These are phyloP conservation scores for Fonsecaea erecta DNA, from an alignment of 2,329 filamentous ascomycete genomes.

Conservation along the genomic window DNA sequence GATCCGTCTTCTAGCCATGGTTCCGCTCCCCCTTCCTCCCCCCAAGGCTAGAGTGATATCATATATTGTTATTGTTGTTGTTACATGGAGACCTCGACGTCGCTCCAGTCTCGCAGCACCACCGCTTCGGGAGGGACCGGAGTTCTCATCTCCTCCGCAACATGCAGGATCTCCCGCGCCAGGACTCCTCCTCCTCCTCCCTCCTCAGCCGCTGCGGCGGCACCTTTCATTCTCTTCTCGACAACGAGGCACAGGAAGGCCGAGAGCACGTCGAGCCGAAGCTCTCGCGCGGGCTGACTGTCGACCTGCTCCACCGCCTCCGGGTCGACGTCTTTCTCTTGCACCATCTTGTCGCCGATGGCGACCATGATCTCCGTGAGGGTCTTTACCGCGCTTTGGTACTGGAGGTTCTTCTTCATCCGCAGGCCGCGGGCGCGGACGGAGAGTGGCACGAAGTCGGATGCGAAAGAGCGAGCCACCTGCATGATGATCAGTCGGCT, in stretches of 20 bases:
- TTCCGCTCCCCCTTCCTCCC: neutral
- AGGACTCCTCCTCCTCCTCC: conserved; percentile 30
- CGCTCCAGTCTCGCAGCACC: conserved; percentile 24
- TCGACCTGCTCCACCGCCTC: conserved; percentile 43
- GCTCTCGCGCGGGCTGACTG: conserved; percentile 39
- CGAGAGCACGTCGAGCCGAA: conserved; percentile 51
- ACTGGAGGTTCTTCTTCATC: conserved; percentile 33
- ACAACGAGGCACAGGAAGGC: conserved; percentile 49
- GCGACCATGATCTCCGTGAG: conserved; percentile 54
- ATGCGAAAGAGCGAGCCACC: conserved; percentile 51
- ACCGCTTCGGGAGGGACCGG: conserved; percentile 28
- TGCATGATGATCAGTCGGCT: conserved; percentile 56
- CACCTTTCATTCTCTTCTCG: conserved; percentile 41
- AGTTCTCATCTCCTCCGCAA: conserved; percentile 46
- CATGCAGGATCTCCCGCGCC: conserved; percentile 42
- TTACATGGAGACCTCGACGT: conserved; percentile 16
- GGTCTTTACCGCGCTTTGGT: conserved; percentile 46
- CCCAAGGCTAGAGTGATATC: neutral
- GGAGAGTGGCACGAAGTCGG: conserved; percentile 38
- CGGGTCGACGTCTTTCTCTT: conserved; percentile 27
- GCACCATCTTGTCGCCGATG: conserved; percentile 51
- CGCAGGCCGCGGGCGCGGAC: conserved; percentile 19
- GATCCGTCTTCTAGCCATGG: neutral
- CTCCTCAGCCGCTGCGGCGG: conserved; percentile 28
- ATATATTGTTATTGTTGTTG: neutral